Evolutionary conservation across 1,284 basidiomycete species (phyloP), one percentile per base, ranked within the genome.

Genomic region (Singerocomus inundabilis): DNA sequence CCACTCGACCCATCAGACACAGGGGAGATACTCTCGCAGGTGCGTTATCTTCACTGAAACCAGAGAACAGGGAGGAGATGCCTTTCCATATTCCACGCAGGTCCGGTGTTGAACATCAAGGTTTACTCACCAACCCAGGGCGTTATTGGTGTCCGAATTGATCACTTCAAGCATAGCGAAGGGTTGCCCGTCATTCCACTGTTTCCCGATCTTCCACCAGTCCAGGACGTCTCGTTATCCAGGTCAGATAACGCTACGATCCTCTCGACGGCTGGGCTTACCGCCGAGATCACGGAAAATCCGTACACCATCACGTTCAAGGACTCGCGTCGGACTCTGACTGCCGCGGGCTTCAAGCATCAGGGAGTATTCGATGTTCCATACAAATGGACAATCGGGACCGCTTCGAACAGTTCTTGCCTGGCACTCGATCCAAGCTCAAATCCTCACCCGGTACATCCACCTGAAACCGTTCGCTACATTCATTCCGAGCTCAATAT

Each of bases 11-110:
- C 16, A 81, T 88, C 55, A 74, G 78, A 44, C 79, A 84, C 63
- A 75, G 85, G 46, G 85, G 85, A 25, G 85, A 87, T 60, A 86
- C 85, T 0, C 70, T 88, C 16, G 82, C 80, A 54, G 82, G 82
- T 80, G 48, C 24, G 72, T 60, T 12, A 16, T 46, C 30, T 49
- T 44, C 28, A 12, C 30, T 24, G 7, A 46, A 34, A 29, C 26
- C 32, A 50, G 42, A 49, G 7, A 24, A n/a, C n/a, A n/a, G n/a
- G n/a, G n/a, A n/a, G n/a, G n/a, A n/a, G n/a, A n/a, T 12, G 9
- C 15, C 26, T 10, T 12, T 28, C 33, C 35, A 28, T 32, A n/a
- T 26, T 38, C 29, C n/a, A 15, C 18, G 12, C 30, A 56, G 57
- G 54, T 15, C 57, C 48, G 11, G 31, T 45, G 40, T 5, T 57